Conservation (phyloP, 2,329 filamentous ascomycete genomes). For the Exophiala viscosa region DNA sequence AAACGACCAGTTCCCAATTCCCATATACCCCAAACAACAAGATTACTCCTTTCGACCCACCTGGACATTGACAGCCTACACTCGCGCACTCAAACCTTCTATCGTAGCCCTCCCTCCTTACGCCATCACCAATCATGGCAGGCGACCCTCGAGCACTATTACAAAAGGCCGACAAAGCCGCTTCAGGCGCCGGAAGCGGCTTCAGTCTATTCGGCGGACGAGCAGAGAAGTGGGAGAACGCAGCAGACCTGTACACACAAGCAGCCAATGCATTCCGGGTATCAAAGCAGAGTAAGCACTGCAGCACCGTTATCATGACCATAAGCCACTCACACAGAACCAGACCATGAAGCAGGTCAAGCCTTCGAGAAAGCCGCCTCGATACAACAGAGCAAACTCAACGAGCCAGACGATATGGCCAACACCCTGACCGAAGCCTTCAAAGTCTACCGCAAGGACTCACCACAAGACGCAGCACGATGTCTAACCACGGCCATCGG, state of each 20-base stretch:
- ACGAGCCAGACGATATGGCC: conserved; percentile 87
- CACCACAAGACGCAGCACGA: conserved; percentile 76
- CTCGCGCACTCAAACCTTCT: no score
- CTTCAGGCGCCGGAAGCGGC: conserved; percentile 68
- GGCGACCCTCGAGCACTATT: conserved; percentile 74
- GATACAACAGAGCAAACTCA: conserved; percentile 75
- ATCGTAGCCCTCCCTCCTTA: no score
- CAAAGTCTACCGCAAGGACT: conserved; percentile 86
- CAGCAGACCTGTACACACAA: conserved; percentile 80
- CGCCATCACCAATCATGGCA: conserved; percentile 52
- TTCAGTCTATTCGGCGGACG: conserved; percentile 87
- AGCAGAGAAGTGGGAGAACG: conserved; percentile 84
- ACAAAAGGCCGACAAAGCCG: conserved; percentile 83
- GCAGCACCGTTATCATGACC: conserved; percentile 9
- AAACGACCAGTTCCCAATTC: no score
- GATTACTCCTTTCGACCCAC: no score
- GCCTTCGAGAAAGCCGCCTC: conserved; percentile 83
- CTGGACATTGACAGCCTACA: no score
- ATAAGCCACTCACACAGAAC: neutral
- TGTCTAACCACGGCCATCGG: conserved; percentile 75
- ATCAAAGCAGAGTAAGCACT: conserved; percentile 69
- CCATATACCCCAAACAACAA: no score
- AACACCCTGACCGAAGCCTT: conserved; percentile 86
- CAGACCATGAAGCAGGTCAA: conserved; percentile 79
- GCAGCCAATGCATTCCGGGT: conserved; percentile 90